A percentile compares a stretch with the other conserved stretches of the same genome.
These are phyloP conservation scores for Aspergillus arachidicola DNA, from an alignment of 2,329 filamentous ascomycete genomes.

Conservation along the genomic window DNA sequence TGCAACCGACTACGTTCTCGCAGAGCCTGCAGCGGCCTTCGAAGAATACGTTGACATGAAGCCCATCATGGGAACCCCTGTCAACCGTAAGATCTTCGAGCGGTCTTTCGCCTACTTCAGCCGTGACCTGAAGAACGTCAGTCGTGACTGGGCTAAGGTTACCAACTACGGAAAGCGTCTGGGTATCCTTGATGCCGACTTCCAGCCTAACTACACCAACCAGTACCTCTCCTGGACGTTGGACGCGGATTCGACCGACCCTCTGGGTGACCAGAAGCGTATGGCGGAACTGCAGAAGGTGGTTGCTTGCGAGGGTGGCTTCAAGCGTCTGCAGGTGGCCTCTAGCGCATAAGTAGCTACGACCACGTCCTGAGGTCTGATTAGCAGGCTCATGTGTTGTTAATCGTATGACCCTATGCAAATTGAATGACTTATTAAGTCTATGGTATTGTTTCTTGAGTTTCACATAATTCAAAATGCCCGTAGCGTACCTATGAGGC, in stretches of 20 bases:
- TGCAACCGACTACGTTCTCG: conserved; percentile 72
- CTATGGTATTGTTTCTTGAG: not conserved
- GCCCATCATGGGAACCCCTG: conserved; percentile 65
- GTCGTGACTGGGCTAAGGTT: conserved; percentile 75
- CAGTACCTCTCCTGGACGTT: conserved; percentile 68
- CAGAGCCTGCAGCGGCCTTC: conserved; percentile 65
- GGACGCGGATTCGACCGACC: conserved; percentile 66
- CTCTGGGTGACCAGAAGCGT: conserved; percentile 71
- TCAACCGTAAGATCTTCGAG: conserved; percentile 80
- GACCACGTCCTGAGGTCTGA: not conserved
- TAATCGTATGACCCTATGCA: not conserved
- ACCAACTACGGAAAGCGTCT: conserved; percentile 75
- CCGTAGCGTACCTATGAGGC: not conserved
- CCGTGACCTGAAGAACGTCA: conserved; percentile 72
- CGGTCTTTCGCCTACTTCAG: conserved; percentile 77
- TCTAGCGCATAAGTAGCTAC: conserved; percentile 25
- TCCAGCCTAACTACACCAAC: conserved; percentile 76
- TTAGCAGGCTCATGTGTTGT: not conserved
- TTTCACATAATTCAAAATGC: not conserved
- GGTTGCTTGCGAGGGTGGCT: conserved; percentile 67
- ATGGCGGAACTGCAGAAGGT: conserved; percentile 71
- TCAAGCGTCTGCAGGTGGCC: conserved; percentile 37
- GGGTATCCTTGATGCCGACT: conserved; percentile 64
- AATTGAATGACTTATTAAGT: not conserved
- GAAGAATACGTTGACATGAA: conserved; percentile 72